A percentile compares a stretch with the other conserved stretches of the same genome.
These are phyloP conservation scores for Coccomyxa subellipsoidea DNA, from an alignment of 163 green algal species.

Conservation along the genomic window DNA sequence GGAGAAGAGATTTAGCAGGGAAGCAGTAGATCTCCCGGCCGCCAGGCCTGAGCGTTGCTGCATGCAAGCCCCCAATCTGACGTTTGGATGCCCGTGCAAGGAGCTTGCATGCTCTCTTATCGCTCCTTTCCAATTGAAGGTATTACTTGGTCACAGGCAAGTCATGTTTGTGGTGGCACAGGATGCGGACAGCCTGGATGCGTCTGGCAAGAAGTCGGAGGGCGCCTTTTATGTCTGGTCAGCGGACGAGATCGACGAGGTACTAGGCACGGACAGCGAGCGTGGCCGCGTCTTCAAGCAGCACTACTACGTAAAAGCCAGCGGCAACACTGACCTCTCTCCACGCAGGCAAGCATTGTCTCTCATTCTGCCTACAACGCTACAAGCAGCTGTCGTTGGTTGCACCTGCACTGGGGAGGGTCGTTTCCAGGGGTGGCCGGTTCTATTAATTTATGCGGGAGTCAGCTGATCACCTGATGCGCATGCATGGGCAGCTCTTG, in stretches of 20 bases:
- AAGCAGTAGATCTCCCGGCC: too few relatives aligned
- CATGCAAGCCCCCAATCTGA: too few relatives aligned
- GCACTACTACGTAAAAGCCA: constrained; percentile 67
- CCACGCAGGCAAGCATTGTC: constrained; percentile 9
- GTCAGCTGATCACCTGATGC: background rate
- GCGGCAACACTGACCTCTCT: constrained; percentile 74
- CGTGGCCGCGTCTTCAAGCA: constrained; percentile 34
- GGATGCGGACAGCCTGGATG: constrained; percentile 81
- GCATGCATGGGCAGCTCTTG: background rate
- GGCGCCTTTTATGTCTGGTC: constrained; percentile 84
- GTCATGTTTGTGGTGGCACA: too few relatives aligned
- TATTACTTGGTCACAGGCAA: too few relatives aligned
- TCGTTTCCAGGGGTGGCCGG: background rate
- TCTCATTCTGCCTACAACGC: too few relatives aligned
- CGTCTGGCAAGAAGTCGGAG: constrained; percentile 63
- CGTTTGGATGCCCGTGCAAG: too few relatives aligned
- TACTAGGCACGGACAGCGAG: constrained; percentile 48
- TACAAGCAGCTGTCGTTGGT: too few relatives aligned
- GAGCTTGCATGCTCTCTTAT: too few relatives aligned
- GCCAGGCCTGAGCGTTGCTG: too few relatives aligned
- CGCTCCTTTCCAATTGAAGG: too few relatives aligned
- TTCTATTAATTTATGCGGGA: background rate
- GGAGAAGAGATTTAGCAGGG: too few relatives aligned
- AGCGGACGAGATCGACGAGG: constrained; percentile 46
- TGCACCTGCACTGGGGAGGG: background rate